Conservation (phyloP, 176 grass and related monocot genomes). For the Themeda triandra region DNA sequence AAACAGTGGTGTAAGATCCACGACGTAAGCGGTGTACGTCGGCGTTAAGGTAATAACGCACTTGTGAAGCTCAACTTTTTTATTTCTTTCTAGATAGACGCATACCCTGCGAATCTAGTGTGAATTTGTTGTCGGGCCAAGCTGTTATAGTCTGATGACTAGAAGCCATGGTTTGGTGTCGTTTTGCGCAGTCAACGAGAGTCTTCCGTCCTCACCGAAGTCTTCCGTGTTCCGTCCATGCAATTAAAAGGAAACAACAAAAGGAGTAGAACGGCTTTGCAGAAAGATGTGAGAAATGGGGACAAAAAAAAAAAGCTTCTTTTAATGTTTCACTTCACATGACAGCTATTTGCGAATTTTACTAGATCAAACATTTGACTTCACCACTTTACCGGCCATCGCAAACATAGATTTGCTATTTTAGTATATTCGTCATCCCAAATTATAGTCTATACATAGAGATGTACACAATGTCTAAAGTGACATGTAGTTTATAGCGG, state of each 20-base stretch:
- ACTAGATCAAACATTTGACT: not conserved
- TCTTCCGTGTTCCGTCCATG: not conserved
- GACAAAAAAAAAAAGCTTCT: not conserved
- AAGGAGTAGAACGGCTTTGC: not conserved
- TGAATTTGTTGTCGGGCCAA: not conserved
- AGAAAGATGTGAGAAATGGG: not conserved
- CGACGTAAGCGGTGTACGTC: not conserved
- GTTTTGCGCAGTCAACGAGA: slow-evolving; percentile 2
- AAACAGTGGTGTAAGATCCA: not conserved
- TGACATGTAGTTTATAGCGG: too few species aligned
- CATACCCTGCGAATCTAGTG: not conserved
- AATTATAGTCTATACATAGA: too few species aligned
- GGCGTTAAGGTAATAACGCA: not conserved
- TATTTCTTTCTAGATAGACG: not conserved
- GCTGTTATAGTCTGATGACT: not conserved
- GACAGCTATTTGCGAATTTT: not conserved
- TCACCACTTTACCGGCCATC: not conserved
- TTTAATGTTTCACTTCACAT: not conserved
- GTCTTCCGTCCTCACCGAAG: not conserved
- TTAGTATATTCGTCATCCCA: not conserved
- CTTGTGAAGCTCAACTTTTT: not conserved
- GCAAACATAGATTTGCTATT: not conserved
- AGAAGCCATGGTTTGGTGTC: not conserved
- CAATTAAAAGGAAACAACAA: not conserved
- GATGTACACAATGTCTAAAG: too few species aligned